Percentiles rank a stretch among this genome's conserved stretches.
phyloP scores from a whole-genome alignment of 306 rosid species.

The Trifolium dubium region DNA sequence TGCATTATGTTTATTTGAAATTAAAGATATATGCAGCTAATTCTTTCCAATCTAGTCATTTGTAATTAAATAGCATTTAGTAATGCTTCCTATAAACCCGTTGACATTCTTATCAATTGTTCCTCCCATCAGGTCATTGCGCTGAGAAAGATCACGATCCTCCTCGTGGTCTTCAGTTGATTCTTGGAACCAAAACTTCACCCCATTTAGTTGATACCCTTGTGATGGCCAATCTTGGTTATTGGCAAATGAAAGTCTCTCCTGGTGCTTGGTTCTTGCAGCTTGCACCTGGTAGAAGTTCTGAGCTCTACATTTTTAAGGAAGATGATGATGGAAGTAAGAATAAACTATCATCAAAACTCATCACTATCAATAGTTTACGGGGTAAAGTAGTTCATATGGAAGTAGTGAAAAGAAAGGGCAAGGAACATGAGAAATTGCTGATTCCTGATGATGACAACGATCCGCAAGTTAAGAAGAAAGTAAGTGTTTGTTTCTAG shows the following conservation, averaged over 20 bases:
- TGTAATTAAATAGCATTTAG: slow-evolving; percentile 23
- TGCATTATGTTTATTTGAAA: slow-evolving; percentile 29
- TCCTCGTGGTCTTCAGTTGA: slow-evolving; percentile 94
- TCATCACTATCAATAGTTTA: slow-evolving; percentile 76
- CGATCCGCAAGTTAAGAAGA: slow-evolving; percentile 50
- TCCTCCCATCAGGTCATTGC: slow-evolving; percentile 81
- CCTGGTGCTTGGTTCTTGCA: slow-evolving; percentile 99
- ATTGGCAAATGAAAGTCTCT: slow-evolving; percentile 99
- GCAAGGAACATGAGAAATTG: slow-evolving; percentile 86
- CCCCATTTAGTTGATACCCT: slow-evolving; percentile 96
- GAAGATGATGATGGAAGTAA: slow-evolving; percentile 65
- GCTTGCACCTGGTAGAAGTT: slow-evolving; percentile 98
- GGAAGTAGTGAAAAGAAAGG: slow-evolving; percentile 90
- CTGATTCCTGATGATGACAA: slow-evolving; percentile 66
- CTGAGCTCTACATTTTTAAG: slow-evolving; percentile 85
- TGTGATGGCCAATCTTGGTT: slow-evolving; percentile 99
- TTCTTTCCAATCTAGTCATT: slow-evolving; percentile 21
- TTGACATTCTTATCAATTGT: slow-evolving; percentile 33
- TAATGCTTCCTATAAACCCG: slow-evolving; percentile 15
- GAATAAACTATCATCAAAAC: slow-evolving; percentile 67
- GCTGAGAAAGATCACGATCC: slow-evolving; percentile 93
- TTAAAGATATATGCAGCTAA: slow-evolving; percentile 1
- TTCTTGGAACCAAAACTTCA: slow-evolving; percentile 84
- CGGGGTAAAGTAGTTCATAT: slow-evolving; percentile 93
- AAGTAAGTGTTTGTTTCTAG: slow-evolving; percentile 59